phyloP scores from a whole-genome alignment of 495 filamentous ascomycete genomes.

The Niebla homalea region DNA sequence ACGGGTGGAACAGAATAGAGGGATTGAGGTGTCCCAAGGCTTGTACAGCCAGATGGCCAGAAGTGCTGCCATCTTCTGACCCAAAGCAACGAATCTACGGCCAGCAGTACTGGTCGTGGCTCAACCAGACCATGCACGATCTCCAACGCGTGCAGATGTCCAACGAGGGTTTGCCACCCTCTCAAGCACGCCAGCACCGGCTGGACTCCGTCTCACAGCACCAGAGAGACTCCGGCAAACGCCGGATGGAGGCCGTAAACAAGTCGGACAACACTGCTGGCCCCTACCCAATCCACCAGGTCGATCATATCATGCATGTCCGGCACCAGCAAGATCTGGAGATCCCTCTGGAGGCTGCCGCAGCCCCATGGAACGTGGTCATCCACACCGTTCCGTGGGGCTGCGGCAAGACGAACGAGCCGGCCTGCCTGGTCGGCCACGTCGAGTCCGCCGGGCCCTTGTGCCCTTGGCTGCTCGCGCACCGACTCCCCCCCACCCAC shows the following conservation, averaged over 20 bases:
- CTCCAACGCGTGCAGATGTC: background rate
- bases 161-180: background rate
- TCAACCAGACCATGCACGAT: background rate
- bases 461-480: slow-evolving; percentile 1
- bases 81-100: background rate
- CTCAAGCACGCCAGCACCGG: background rate
- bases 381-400: background rate
- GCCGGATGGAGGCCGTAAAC: background rate
- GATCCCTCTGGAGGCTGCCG: background rate
- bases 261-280: background rate
- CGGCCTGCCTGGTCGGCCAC: background rate
- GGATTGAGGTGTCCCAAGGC: background rate
- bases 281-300: background rate
- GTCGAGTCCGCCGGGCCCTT: background rate
- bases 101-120: background rate
- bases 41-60: background rate
- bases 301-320: background rate
- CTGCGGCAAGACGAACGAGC: background rate
- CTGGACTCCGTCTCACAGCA: background rate
- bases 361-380: background rate
- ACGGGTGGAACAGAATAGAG: background rate
- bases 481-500: background rate
- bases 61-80: no score
- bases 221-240: background rate
- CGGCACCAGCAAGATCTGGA: background rate